Evolutionary conservation across 106 monocot species (phyloP), one percentile per base, ranked within the genome.

Genomic region (Acanthochlamys bracteata): DNA sequence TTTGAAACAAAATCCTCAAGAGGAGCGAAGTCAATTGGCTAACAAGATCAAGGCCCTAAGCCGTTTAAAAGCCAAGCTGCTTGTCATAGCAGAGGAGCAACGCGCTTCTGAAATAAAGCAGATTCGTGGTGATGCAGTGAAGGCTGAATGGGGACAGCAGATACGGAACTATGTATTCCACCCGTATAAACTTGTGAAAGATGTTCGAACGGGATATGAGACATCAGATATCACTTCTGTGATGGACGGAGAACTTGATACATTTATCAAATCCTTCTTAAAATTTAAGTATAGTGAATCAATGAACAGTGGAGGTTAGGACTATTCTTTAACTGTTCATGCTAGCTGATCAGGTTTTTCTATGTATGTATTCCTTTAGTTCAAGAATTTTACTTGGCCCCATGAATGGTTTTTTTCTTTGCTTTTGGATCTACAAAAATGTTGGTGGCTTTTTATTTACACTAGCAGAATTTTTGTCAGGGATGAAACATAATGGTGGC

Each of bases 101-200:
- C 77, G 98, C 2, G 98, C 91, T 19, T 85, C 98, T 0, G 98
- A 92, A 42, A 88, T 98, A 24, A 88, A 92, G 65, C 88, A 98
- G 59, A 98, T 98, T 55, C 60, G 92, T 10, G 98, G 98, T 0
- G 91, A 98, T 71, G 72, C 67, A 0, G 92, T 98, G 70, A 98
- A 98, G 75, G 98, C 98, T 0, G 98, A 98, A 53, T 98, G 98
- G 98, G 98, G 98, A 1, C 98, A 98, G 59, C 92, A 98, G 68
- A 98, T 98, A 65, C 80, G 98, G 11, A 98, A 86, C 71, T 98
- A 98, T 62, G 98, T 98, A n/a, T 98, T 98, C 76, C 96, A 98
- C 55, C 96, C 96, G 0, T 98, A 92, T 73, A 98, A 98, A 64
- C 85, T 98, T 17, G 96, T 98, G 43, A 98, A 98, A 60, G 96